These are phyloP conservation scores for Apiospora pterosperma DNA, from an alignment of 2,329 filamentous ascomycete species.

Conservation along the genomic window DNA sequence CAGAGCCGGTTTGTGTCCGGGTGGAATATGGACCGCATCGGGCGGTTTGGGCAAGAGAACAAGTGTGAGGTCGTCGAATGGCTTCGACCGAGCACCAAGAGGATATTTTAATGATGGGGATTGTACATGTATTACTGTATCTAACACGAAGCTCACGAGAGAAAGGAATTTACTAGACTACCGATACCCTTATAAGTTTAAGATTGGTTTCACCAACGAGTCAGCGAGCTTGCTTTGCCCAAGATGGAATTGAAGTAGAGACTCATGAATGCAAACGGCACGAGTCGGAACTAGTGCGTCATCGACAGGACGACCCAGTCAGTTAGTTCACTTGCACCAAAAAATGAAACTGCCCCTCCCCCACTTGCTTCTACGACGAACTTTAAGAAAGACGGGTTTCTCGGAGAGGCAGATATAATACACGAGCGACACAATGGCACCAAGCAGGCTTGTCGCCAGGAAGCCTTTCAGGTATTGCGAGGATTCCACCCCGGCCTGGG, in stretches of 20 bases:
- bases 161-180: neutral
- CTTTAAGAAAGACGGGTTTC: too few species aligned
- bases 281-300: neutral
- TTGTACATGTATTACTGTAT: neutral
- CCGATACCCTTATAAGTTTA: neutral
- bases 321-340: neutral
- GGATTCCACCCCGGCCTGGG: slow-evolving; percentile 38
- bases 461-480: slow-evolving; percentile 36
- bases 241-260: neutral
- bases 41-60: neutral
- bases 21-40: slow-evolving; percentile 1
- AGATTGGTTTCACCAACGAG: neutral
- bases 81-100: neutral
- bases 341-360: neutral
- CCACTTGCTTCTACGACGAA: neutral
- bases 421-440: slow-evolving; percentile 13
- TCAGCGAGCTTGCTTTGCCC: neutral
- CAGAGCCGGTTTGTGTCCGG: slow-evolving; percentile 1
- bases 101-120: neutral
- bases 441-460: slow-evolving; percentile 8
- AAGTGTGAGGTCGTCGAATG: neutral
- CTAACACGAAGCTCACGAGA: neutral
- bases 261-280: neutral
- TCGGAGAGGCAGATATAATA: too few species aligned
- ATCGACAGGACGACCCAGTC: neutral